Evolutionary conservation across 2,329 filamentous ascomycete species (phyloP).

Genomic region (Xylaria multiplex): DNA sequence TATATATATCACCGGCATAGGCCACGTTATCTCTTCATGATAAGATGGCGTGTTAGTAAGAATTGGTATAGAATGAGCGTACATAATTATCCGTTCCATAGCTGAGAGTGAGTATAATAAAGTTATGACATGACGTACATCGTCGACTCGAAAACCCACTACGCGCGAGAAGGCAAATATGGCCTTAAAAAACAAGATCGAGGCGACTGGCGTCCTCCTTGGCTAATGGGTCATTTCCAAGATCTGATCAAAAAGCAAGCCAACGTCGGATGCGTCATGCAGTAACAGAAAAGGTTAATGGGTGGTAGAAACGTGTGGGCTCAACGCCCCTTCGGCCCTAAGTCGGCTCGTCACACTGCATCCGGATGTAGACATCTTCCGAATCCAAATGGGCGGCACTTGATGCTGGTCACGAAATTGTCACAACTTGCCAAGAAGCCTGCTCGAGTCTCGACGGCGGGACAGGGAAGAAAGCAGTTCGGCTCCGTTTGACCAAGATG

Average conservation of each 20-base stretch:
- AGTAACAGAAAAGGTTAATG: conserved; percentile 19
- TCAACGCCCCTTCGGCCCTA: conserved; percentile 14
- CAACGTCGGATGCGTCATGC: conserved; percentile 19
- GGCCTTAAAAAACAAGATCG: background rate
- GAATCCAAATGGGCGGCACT: conserved; percentile 33
- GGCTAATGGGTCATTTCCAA: background rate
- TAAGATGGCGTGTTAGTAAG: background rate
- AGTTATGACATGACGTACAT: conserved; percentile 2
- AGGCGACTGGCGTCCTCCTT: background rate
- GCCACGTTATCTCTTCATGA: background rate
- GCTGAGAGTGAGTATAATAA: background rate
- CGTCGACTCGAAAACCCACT: background rate
- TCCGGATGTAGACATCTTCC: conserved; percentile 21
- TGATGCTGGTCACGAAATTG: conserved; percentile 29
- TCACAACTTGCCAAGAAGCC: conserved; percentile 17
- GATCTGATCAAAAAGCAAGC: conserved; percentile 8
- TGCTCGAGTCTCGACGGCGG: conserved; percentile 13
- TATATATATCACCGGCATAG: conserved; percentile 5
- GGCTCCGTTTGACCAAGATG: background rate
- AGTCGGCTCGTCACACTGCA: conserved; percentile 32
- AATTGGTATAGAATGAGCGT: background rate
- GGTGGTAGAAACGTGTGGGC: conserved; percentile 8
- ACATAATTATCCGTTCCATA: background rate
- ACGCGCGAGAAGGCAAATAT: background rate
- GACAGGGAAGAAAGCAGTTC: background rate